Evolutionary conservation across 768 basidiomycete species (phyloP), one percentile per base, ranked within the genome.

Genomic region (Suillus spraguei): DNA sequence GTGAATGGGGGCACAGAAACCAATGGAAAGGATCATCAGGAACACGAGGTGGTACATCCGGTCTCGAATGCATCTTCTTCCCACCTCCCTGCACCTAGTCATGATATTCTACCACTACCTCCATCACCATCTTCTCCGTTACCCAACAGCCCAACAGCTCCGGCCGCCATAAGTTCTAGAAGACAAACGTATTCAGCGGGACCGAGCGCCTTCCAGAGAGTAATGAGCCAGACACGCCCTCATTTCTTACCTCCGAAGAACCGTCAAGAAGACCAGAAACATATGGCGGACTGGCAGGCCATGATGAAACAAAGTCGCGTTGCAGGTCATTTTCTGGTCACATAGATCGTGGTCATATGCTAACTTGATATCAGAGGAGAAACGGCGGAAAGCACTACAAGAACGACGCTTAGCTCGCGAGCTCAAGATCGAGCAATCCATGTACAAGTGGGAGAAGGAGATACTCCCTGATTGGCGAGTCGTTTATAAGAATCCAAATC

Each of bases 241-340:
- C 75, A 82, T 5, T 89, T 89, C 72, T 80, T 96, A n/a, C 95
- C 95, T 28, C 94, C 94, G 7, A 97, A 97, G 72, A 78, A 76
- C 55, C 83, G 83, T 35, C 72, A 84, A 63, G 94, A 97, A 75
- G 94, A 96, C 70, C 75, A 81, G 55, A 95, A 89, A 67, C 95
- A 97, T 76, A 80, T 94, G 71, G 85, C 88, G 5, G 90, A 91
- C 71, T 95, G 94, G 90, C 85, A 93, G 70, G 76, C 82, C 39
- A 97, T 97, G 93, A 93, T 95, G 89, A 87, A 86, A 66, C 86
- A 81, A 52, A 94, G 91, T 77, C 87, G 90, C 60, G 74, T 76
- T 20, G 84, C 88, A 66, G 92, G 94, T 94, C 64, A 72, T 83
- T 76, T 11, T 11, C 59, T 60, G 42, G 22, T 33, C 13, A 62